Evolutionary conservation across 116 monocot genomes (phyloP), one percentile per base, ranked within the genome.

Genomic region (Zostera marina): DNA sequence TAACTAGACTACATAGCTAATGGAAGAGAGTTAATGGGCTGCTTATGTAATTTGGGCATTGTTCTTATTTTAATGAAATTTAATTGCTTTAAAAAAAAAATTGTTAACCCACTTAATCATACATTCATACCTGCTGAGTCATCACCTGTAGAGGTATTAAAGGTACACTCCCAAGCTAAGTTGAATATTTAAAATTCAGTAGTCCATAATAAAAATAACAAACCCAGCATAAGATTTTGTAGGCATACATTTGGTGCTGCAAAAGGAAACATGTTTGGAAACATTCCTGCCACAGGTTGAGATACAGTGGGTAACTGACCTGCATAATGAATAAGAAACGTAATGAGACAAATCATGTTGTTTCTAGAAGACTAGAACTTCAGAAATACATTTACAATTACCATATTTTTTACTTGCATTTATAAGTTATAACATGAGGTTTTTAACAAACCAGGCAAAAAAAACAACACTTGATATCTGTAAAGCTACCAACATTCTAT

Each of bases 111-210:
- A n/a, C n/a, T n/a, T n/a, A n/a, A n/a, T n/a, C n/a, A n/a, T n/a
- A n/a, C n/a, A n/a, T n/a, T 42, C 52, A 42, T 61, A 81, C 81
- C 81, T 85, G 85, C 40, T 80, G 85, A 22, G 80, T 85, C 74
- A 85, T 80, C 47, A 80, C 72, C 66, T 80, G 85, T 16, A 67
- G 77, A 52, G 77, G 75, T 68, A 80, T 76, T 42, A 81, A 11
- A 67, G 76, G 65, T 42, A 77, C 20, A 42, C 59, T 54, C 23
- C 67, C 71, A 59, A 74, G 53, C 74, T 73, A 61, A 10, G 22
- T 22, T 19, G 47, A 53, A 53, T 22, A 25, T 54, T 56, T 16
- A 44, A 22, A 22, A 3, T 59, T 59, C 59, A 59, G 59, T 43
- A 7, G 21, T 19, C 20, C 15, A 43, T n/a, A 11, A 41, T 38